These are phyloP conservation scores for Pythium phragmiticola DNA, from an alignment of 352 stramenopile genomes.

Conservation along the genomic window DNA sequence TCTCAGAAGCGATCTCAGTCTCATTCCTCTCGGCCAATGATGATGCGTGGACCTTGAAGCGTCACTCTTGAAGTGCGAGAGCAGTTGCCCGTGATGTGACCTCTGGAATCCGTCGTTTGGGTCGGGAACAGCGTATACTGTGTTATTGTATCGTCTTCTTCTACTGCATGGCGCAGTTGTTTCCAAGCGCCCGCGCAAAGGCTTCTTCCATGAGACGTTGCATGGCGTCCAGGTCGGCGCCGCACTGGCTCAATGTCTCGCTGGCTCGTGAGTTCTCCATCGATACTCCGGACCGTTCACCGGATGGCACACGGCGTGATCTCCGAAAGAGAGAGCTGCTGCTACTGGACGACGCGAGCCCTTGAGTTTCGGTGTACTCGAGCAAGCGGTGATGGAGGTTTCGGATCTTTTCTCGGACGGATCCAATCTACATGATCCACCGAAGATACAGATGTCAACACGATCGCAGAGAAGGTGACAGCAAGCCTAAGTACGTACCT, in stretches of 20 bases:
- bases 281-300: background rate
- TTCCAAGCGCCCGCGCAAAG: conserved; percentile 25
- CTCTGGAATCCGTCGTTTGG: too few species aligned
- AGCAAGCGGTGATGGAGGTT: conserved; percentile 9
- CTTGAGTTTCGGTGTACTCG: conserved; percentile 24
- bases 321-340: background rate
- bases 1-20: too few species aligned
- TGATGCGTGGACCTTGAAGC: too few species aligned
- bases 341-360: background rate
- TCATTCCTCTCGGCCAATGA: too few species aligned
- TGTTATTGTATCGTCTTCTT: background rate
- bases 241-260: conserved; percentile 21
- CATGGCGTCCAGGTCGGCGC: conserved; percentile 19
- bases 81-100: too few species aligned
- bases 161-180: conserved; percentile 31
- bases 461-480: too few species aligned
- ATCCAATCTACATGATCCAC: conserved; percentile 9
- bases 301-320: background rate
- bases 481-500: background rate
- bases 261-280: background rate
- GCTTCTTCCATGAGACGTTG: conserved; percentile 29
- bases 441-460: conserved; percentile 1
- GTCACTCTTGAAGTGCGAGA: too few species aligned
- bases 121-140: too few species aligned
- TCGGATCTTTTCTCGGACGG: conserved; percentile 19